Base-by-base conservation (phyloP, 148 eudicot genomes). In the Persicaria tinctoria region DNA sequence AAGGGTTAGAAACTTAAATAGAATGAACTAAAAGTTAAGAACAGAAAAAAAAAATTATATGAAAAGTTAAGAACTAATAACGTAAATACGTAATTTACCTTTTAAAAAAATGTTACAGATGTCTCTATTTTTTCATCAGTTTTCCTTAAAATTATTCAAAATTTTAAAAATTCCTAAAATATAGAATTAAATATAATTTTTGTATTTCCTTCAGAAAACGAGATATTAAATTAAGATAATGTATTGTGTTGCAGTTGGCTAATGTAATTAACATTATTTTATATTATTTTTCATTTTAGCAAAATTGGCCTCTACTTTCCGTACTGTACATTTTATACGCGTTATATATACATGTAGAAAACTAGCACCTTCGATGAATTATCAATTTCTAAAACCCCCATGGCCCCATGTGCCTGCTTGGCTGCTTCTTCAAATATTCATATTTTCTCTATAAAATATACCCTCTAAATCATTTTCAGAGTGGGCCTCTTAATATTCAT, bases 321-420 rank as follows among this genome's bases (percentile, higher is more conserved):
- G 68, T 63, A 63, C 46, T 63, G 68, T 63, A 63, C 68, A 27
- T 27, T 63, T 63, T 63, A 63, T 63, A 27, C 68, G 68, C 68
- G 68, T 32, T 10, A 63, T 10, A 60, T 32, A 57, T 5, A 17
- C 8, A 57, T 32, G 3, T 32, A 32, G 41, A 0, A 32, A 2
- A 32, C 41, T 32, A 32, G 41, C 41, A 32, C 41, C 41, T 32
- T 32, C 41, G 41, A 32, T 32, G 38, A 57, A 57, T 57, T 16
- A 57, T 57, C 20, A 60, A 60, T 20, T 23, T 60, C 68, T 10
- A 60, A 12, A 27, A 23, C 41, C 13, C 5, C 68, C 68, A 60
- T 60, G 44, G 3, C 13, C 5, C 68, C 68, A 60, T 60, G 44
- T 60, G 68, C 68, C 13, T 60, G 44, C 5, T 27, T 60, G 68